Evolutionary conservation across 495 filamentous ascomycete species (phyloP).

Genomic region (Penicillium odoratum): DNA sequence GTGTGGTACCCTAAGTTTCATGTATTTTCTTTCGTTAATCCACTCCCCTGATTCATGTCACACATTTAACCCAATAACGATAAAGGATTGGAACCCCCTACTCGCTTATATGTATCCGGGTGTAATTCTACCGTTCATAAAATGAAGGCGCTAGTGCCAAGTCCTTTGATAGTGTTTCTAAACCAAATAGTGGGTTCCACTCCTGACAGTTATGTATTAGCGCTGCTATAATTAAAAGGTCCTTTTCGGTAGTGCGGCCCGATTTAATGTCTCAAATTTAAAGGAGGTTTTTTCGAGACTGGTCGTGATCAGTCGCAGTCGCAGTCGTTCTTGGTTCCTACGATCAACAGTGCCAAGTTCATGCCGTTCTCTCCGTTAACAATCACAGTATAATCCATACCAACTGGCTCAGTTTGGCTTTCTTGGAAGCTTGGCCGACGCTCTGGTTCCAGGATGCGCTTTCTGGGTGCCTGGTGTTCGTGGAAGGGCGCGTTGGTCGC

Average conservation of each 20-base stretch:
- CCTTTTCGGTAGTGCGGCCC: not conserved
- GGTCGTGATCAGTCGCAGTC: not conserved
- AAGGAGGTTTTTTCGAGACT: not conserved
- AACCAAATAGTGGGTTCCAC: not conserved
- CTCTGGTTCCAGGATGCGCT: not conserved
- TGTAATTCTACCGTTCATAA: not conserved
- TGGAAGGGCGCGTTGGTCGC: slow-evolving; percentile 4
- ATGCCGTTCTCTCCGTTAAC: not conserved
- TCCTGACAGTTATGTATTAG: not conserved
- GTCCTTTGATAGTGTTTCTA: not conserved
- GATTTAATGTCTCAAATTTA: not conserved
- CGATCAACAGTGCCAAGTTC: not conserved
- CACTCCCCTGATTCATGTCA: not conserved
- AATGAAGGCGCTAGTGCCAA: slow-evolving; percentile 3
- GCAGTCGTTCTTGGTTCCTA: not conserved
- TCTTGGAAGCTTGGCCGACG: not conserved
- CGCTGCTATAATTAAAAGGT: not conserved
- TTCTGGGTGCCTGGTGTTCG: not conserved
- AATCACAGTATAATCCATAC: not conserved
- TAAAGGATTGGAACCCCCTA: not conserved
- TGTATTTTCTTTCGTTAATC: not conserved
- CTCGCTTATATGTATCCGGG: not conserved
- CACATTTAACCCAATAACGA: not conserved
- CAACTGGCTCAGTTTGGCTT: not conserved
- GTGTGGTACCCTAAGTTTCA: not conserved